Evolutionary conservation across 2,329 filamentous ascomycete genomes (phyloP), one percentile per base, ranked within the genome.

Genomic region (Neospermospora avenae): DNA sequence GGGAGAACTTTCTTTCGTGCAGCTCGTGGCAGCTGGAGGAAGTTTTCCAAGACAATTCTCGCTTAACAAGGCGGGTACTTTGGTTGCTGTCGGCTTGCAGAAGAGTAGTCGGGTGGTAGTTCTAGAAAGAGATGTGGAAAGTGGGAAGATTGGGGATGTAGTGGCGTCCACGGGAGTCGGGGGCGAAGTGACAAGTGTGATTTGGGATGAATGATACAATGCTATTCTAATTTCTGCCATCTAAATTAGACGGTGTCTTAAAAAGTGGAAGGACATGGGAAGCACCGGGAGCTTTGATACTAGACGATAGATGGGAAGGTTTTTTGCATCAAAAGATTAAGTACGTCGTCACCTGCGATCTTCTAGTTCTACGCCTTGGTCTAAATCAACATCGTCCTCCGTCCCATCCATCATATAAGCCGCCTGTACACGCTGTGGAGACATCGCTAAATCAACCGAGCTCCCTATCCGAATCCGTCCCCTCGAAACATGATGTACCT

Each of bases 401-500:
- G 80, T 77, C 11, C 80, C 76, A 60, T 84, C 81, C 72, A 82
- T 70, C 52, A 83, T 82, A 53, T 73, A 71, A 31, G 63, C 70
- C 37, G 66, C 56, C 57, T 62, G 25, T 62, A 65, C 60, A 76
- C 75, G 22, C 10, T 51, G 49, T 41, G 62, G 49, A 34, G 46
- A 58, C 77, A 77, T 61, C 70, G 73, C 37, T 69, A 70, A 51
- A 74, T 77, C 61, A n/a, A 67, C 56, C 31, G 49, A 55, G 31
- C 53, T 57, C n/a, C 57, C 61, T 59, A 89, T 73, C 59, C 77
- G 77, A 63, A 89, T 82, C 63, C 82, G 77, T 0, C 86, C 86
- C 0, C 84, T 78, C 0, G 81, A 83, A 5, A 77, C 75, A 44
- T 73, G 77, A 45, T 77, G 76, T 1, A 89, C 73, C 62, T 79